phyloP scores from a whole-genome alignment of 257 asterid species.

The Solanum peruvianum region DNA sequence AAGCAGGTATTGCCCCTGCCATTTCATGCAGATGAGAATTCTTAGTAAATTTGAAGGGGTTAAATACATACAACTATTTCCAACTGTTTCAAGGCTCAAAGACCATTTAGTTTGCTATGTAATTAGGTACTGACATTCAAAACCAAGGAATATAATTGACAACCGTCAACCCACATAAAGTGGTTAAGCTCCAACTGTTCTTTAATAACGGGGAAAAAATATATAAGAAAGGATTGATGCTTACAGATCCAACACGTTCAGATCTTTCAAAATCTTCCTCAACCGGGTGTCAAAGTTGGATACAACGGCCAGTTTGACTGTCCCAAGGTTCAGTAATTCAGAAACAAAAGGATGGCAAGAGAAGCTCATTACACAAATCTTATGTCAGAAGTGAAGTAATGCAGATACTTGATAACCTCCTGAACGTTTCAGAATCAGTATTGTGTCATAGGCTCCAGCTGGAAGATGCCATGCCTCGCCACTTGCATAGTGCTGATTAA shows the following conservation, averaged over 20 bases:
- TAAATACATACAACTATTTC: background rate
- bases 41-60: background rate
- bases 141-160: background rate
- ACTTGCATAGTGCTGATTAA: conserved; percentile 69
- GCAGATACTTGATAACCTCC: conserved; percentile 58
- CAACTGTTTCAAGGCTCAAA: background rate
- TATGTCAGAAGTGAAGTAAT: conserved; percentile 1
- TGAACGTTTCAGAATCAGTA: conserved; percentile 43
- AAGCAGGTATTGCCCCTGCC: background rate
- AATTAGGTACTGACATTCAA: background rate
- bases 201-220: background rate
- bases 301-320: conserved; percentile 94
- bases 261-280: conserved; percentile 75
- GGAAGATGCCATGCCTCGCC: conserved; percentile 96
- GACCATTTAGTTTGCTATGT: background rate
- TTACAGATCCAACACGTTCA: conserved; percentile 67
- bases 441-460: conserved; percentile 61
- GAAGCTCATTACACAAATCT: background rate
- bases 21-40: background rate
- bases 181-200: background rate
- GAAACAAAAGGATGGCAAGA: conserved; percentile 1
- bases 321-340: conserved; percentile 7
- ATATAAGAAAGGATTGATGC: conserved; percentile 9
- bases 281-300: conserved; percentile 93
- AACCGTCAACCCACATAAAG: background rate